phyloP scores from a whole-genome alignment of 768 basidiomycete species.

The Lepiota brunneoincarnata region DNA sequence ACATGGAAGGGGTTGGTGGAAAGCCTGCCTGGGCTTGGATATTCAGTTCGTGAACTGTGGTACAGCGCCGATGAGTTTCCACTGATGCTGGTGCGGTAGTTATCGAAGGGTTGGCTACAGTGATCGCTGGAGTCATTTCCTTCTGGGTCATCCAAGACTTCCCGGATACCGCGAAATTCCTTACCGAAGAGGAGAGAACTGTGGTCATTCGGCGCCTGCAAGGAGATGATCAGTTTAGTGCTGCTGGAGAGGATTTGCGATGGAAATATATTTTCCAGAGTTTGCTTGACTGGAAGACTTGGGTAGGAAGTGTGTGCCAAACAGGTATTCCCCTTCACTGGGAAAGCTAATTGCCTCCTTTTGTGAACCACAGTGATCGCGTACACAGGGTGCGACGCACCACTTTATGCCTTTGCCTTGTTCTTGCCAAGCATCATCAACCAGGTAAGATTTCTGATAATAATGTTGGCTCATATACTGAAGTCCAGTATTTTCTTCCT shows the following conservation, averaged over 20 bases:
- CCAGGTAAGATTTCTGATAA: constrained; percentile 40
- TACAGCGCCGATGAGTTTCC: not conserved
- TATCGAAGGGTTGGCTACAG: constrained; percentile 64
- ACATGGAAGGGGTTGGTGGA: constrained; percentile 69
- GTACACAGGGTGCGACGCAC: constrained; percentile 57
- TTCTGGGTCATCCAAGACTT: constrained; percentile 84
- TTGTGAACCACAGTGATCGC: constrained; percentile 41
- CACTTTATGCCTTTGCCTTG: constrained; percentile 73
- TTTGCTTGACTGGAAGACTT: constrained; percentile 73
- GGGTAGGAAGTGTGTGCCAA: constrained; percentile 43
- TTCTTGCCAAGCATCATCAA: constrained; percentile 81
- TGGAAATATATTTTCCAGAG: constrained; percentile 59
- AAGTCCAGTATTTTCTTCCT: not conserved
- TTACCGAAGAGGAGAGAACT: constrained; percentile 67
- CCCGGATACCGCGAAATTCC: constrained; percentile 77
- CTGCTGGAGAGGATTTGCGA: constrained; percentile 61
- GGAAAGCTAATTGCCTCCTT: not conserved
- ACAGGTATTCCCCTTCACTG: not conserved
- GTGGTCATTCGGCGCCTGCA: constrained; percentile 66
- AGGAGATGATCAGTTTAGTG: constrained; percentile 66
- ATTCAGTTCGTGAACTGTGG: constrained; percentile 41
- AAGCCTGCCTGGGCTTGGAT: constrained; percentile 72
- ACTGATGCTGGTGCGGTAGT: constrained; percentile 26
- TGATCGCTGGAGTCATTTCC: constrained; percentile 61
- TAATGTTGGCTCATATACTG: not conserved